Percentiles rank a stretch among this genome's conserved stretches.
phyloP scores from a whole-genome alignment of 192 early-diverging fungal genomes.

The Coemansia sp. region DNA sequence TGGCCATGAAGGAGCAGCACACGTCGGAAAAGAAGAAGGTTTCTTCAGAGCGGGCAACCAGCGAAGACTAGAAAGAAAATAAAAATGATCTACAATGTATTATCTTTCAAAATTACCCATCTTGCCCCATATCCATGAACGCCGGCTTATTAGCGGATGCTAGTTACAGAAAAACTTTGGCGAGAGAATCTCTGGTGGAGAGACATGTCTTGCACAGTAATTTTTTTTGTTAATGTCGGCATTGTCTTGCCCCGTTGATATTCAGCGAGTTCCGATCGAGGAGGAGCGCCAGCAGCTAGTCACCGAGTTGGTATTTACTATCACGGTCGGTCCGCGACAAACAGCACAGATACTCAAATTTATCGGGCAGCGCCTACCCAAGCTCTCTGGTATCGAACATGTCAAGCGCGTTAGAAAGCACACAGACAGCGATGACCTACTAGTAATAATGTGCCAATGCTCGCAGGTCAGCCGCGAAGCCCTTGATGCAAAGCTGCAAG shows the following conservation, averaged over 20 bases:
- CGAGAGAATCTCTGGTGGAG: too few relatives aligned
- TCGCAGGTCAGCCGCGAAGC: conserved; percentile 5
- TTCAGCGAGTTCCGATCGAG: conserved; percentile 25
- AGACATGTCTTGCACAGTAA: too few relatives aligned
- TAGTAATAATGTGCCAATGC: conserved; percentile 39
- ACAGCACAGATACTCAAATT: conserved; percentile 25
- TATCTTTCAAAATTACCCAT: too few relatives aligned
- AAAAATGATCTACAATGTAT: not conserved
- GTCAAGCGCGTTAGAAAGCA: conserved; percentile 41
- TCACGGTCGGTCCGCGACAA: conserved; percentile 9
- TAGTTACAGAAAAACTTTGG: not conserved
- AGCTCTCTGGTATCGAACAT: conserved; percentile 33
- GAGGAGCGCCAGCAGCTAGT: conserved; percentile 38
- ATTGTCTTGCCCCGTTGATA: not conserved
- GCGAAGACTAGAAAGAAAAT: not conserved
- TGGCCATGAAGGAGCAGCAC: conserved; percentile 39
- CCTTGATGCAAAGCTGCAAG: not conserved
- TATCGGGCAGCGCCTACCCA: conserved; percentile 15
- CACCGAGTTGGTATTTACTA: conserved; percentile 36
- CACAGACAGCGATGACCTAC: not conserved
- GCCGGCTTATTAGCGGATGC: not conserved
- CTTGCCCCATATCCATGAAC: not conserved
- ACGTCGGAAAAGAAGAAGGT: not conserved
- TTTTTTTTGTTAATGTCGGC: not conserved
- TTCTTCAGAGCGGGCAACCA: not conserved